These are phyloP conservation scores for Cavenderia fasciculata DNA, from an alignment of 78 protist species.

Conservation along the genomic window DNA sequence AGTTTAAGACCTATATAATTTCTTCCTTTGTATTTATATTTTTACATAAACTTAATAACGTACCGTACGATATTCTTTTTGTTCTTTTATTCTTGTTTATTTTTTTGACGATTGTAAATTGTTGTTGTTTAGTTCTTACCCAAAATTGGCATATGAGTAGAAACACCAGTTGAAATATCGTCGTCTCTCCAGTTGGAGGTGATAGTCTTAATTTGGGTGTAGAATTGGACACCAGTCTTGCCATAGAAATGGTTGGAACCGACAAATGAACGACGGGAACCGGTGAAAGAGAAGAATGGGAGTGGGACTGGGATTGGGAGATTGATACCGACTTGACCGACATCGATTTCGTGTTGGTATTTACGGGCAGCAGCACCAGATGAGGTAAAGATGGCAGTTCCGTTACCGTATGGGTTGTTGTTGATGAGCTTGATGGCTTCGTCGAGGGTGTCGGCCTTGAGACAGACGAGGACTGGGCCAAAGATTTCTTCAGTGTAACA, in stretches of 20 bases:
- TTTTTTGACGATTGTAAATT: neutral
- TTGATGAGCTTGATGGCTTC: conserved; percentile 97
- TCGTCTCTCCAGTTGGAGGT: conserved; percentile 91
- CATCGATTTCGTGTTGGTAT: conserved; percentile 92
- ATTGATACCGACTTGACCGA: conserved; percentile 96
- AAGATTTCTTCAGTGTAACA: conserved; percentile 97
- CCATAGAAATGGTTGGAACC: conserved; percentile 86
- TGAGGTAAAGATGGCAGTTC: conserved; percentile 98
- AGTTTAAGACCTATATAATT: neutral
- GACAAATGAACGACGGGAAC: conserved; percentile 89
- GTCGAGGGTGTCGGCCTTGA: conserved; percentile 92
- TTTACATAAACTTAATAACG: too few relatives aligned
- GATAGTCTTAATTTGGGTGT: conserved; percentile 95
- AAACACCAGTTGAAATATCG: conserved; percentile 82
- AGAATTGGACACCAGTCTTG: conserved; percentile 90
- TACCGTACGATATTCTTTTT: too few relatives aligned
- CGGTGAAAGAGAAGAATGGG: conserved; percentile 98
- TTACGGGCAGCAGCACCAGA: conserved; percentile 96
- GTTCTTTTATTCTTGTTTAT: too few relatives aligned
- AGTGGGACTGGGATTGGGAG: conserved; percentile 98
- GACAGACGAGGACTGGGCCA: conserved; percentile 94
- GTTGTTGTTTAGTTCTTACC: conserved; percentile 8
- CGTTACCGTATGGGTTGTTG: conserved; percentile 98
- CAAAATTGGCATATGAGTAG: conserved; percentile 69
- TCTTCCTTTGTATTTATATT: neutral